Evolutionary conservation across 768 basidiomycete genomes (phyloP).

Genomic region (Tricholoma hemisulphureum): DNA sequence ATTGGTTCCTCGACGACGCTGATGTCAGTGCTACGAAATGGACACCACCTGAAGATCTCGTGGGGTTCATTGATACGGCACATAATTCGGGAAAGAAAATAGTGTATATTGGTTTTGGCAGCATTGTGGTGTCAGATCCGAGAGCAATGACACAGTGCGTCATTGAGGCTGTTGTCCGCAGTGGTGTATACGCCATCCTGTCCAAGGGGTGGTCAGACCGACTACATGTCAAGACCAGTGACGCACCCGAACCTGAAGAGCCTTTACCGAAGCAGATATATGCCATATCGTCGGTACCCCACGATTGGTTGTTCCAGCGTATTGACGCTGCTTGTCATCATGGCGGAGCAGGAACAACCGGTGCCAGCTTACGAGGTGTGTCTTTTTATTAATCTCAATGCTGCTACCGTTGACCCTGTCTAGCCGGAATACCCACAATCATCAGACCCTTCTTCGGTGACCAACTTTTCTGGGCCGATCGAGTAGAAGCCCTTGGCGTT

Average conservation of each 20-base stretch:
- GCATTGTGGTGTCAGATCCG: conserved; percentile 95
- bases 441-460: conserved; percentile 98
- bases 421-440: conserved; percentile 92
- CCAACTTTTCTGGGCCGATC: conserved; percentile 97
- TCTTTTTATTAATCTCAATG: conserved; percentile 12
- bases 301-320: conserved; percentile 92
- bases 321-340: conserved; percentile 99
- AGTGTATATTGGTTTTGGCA: conserved; percentile 97
- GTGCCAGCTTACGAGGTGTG: conserved; percentile 88
- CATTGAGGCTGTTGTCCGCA: conserved; percentile 80
- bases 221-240: conserved; percentile 61
- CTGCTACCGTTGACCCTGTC: conserved; percentile 6
- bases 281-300: conserved; percentile 81
- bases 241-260: conserved; percentile 62
- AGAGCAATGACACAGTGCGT: conserved; percentile 89
- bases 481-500: conserved; percentile 94
- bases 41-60: conserved; percentile 77
- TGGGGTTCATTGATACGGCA: conserved; percentile 81
- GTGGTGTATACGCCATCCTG: conserved; percentile 88
- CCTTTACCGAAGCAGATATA: conserved; percentile 79
- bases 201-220: conserved; percentile 99
- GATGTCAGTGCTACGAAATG: conserved; percentile 88
- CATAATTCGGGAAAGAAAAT: conserved; percentile 78
- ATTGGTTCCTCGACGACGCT: conserved; percentile 96
- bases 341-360: conserved; percentile 95